These are phyloP conservation scores for Geotrichum aggregatum DNA, from an alignment of 1,139 yeast species.

Conservation along the genomic window DNA sequence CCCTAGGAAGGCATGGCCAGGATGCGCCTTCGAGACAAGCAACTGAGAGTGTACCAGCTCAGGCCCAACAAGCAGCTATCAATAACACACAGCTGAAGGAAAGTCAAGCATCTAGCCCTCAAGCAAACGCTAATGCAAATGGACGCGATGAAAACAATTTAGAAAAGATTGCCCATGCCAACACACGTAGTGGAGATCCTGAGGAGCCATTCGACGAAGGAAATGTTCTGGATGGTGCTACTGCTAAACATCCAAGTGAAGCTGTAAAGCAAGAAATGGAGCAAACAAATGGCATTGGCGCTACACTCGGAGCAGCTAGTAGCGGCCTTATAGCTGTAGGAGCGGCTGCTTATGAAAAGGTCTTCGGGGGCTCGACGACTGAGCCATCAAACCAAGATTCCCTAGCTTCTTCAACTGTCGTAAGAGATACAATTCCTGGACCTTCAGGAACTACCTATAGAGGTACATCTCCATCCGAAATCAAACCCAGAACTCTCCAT, in stretches of 20 bases:
- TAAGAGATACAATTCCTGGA: background rate
- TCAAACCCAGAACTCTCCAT: background rate
- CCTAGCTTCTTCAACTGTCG: background rate
- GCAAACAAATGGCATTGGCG: background rate
- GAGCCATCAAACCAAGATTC: background rate
- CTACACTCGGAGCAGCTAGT: background rate
- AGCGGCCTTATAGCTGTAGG: background rate
- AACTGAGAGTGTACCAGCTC: too few relatives aligned
- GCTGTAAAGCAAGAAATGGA: background rate
- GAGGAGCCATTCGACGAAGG: background rate
- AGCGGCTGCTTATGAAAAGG: background rate
- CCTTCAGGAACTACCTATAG: slow-evolving; percentile 15
- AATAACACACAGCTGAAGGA: too few relatives aligned
- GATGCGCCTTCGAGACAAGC: too few relatives aligned
- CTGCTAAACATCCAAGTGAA: too few relatives aligned
- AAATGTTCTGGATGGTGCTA: background rate
- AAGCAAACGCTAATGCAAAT: too few relatives aligned
- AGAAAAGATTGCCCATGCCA: background rate
- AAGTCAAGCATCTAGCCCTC: too few relatives aligned
- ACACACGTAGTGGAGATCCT: background rate
- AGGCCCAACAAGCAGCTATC: too few relatives aligned
- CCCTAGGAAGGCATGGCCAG: too few relatives aligned
- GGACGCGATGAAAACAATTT: background rate
- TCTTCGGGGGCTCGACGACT: background rate
- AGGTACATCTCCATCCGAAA: slow-evolving; percentile 1